These are phyloP conservation scores for Kwoniella botswanensis DNA, from an alignment of 768 basidiomycete genomes.

Conservation along the genomic window DNA sequence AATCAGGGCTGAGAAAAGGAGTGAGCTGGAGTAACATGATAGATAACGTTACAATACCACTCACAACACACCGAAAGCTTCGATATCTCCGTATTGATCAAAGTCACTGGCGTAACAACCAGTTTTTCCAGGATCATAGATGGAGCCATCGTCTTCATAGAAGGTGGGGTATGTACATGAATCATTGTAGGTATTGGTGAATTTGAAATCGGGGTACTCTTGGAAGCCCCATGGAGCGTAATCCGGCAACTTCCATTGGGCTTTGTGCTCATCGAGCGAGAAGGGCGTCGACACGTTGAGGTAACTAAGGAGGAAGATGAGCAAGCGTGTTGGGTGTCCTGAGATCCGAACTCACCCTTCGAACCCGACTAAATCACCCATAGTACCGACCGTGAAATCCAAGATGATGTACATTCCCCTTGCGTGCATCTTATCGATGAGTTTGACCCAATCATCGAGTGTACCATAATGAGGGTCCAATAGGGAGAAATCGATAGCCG, in stretches of 20 bases:
- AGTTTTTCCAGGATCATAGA: constrained; percentile 65
- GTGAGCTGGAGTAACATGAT: background rate
- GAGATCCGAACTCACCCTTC: constrained; percentile 66
- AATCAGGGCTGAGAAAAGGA: constrained; percentile 52
- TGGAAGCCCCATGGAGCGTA: constrained; percentile 86
- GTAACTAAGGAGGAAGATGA: constrained; percentile 61
- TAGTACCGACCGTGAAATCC: constrained; percentile 93
- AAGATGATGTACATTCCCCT: constrained; percentile 89
- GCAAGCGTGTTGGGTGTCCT: background rate
- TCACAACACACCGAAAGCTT: constrained; percentile 94
- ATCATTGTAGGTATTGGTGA: constrained; percentile 70
- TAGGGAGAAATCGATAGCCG: constrained; percentile 86
- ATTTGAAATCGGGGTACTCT: constrained; percentile 81
- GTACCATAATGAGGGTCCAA: constrained; percentile 93
- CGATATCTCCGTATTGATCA: constrained; percentile 95
- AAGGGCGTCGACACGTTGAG: constrained; percentile 84
- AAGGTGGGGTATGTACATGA: constrained; percentile 78
- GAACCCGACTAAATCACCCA: constrained; percentile 85
- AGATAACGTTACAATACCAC: constrained; percentile 57
- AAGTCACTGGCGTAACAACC: constrained; percentile 86
- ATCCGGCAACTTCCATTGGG: constrained; percentile 72
- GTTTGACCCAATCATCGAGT: constrained; percentile 73
- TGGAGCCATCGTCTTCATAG: constrained; percentile 76
- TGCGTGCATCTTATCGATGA: constrained; percentile 77
- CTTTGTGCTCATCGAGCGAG: constrained; percentile 71